phyloP scores from a whole-genome alignment of 2,329 filamentous ascomycete species.

The Fusarium sp. region DNA sequence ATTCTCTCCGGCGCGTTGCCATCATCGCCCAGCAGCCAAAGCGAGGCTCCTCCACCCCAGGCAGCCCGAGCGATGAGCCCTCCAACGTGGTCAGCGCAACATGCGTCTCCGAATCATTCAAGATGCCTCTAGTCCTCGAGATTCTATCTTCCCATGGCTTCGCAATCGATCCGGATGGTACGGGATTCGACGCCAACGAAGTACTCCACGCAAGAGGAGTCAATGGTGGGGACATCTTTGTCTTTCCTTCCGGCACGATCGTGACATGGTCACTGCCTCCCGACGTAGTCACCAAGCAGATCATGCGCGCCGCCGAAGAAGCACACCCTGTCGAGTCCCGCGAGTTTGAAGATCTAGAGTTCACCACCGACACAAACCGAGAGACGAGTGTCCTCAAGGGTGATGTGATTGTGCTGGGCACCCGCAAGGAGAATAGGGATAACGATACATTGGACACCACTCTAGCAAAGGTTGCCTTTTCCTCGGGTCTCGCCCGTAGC shows the following conservation, averaged over 20 bases:
- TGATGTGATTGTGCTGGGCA: constrained; percentile 90
- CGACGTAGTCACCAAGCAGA: constrained; percentile 77
- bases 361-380: constrained; percentile 77
- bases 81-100: constrained; percentile 67
- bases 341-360: constrained; percentile 92
- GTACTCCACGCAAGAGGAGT: constrained; percentile 72
- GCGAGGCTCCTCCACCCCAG: constrained; percentile 41
- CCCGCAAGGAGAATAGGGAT: constrained; percentile 65
- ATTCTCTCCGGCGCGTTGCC: constrained; percentile 85
- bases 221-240: constrained; percentile 86
- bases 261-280: constrained; percentile 91
- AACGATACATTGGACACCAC: constrained; percentile 68
- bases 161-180: constrained; percentile 70
- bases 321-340: constrained; percentile 75
- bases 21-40: constrained; percentile 81
- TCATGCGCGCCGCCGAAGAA: constrained; percentile 81
- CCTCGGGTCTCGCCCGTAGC: constrained; percentile 89
- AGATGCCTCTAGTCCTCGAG: constrained; percentile 70
- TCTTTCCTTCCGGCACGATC: constrained; percentile 94
- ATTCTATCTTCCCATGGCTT: constrained; percentile 71
- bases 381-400: constrained; percentile 84
- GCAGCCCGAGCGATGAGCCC: constrained; percentile 49
- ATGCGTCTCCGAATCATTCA: constrained; percentile 72
- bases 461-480: constrained; percentile 95
- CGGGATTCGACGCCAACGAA: constrained; percentile 70